Percentiles rank a stretch among this genome's conserved stretches.
Evolutionary conservation across 371 early-diverging fungal genomes (phyloP).

Genomic region (Mucor racemosus): DNA sequence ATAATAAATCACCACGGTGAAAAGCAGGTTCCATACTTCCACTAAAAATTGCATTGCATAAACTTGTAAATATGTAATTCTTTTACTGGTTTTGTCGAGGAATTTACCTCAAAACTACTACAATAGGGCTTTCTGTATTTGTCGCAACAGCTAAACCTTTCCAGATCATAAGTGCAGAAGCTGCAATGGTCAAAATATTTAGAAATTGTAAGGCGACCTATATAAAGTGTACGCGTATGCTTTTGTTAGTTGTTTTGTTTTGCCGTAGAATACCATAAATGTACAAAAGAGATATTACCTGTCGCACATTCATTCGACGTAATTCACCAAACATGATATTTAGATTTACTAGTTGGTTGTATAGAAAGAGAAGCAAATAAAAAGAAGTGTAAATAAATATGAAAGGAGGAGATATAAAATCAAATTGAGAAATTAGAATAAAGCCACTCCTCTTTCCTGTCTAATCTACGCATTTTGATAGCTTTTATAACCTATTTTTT

Average conservation of each 20-base stretch:
- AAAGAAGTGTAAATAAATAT: not conserved
- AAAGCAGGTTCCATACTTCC: slow-evolving; percentile 99
- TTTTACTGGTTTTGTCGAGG: no score
- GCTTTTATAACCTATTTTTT: no score
- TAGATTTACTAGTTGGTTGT: not conserved
- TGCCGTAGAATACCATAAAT: not conserved
- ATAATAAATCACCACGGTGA: slow-evolving; percentile 96
- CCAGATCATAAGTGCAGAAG: slow-evolving; percentile 98
- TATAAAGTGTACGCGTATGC: not conserved
- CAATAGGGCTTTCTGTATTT: slow-evolving; percentile 97
- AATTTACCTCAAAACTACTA: slow-evolving; percentile 91
- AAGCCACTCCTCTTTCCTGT: not conserved
- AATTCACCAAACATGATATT: slow-evolving; percentile 51
- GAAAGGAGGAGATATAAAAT: not conserved
- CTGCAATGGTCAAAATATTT: slow-evolving; percentile 82
- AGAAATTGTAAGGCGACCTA: slow-evolving; percentile 73
- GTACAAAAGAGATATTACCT: slow-evolving; percentile 26
- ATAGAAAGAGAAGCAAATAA: not conserved
- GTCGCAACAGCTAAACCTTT: slow-evolving; percentile 84
- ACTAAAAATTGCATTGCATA: slow-evolving; percentile 49
- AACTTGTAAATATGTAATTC: not conserved
- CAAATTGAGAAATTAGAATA: not conserved
- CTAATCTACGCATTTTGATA: no score
- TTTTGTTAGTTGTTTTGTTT: not conserved
- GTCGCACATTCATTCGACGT: slow-evolving; percentile 53